Percentiles rank a stretch among this genome's conserved stretches.
Evolutionary conservation across 2,329 filamentous ascomycete species (phyloP).

Genomic region (Graphilbum fragrans): DNA sequence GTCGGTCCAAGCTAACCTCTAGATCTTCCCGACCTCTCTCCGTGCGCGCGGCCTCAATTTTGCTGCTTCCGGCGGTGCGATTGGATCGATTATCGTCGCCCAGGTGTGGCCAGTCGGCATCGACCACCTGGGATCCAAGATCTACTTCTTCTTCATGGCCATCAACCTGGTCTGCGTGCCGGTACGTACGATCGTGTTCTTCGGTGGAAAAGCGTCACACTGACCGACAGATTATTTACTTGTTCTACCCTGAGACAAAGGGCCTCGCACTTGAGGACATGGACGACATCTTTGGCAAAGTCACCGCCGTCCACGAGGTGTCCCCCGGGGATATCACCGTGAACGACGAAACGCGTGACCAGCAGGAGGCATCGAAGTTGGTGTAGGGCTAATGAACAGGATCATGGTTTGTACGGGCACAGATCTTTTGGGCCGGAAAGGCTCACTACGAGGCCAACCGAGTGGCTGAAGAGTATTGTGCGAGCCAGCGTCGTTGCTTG

Average conservation of each 20-base stretch:
- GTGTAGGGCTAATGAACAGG: too few species aligned
- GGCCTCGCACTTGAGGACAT: slow-evolving; percentile 29
- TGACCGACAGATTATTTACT: slow-evolving; percentile 22
- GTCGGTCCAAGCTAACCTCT: too few species aligned
- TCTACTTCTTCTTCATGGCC: slow-evolving; percentile 47
- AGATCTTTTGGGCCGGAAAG: too few species aligned
- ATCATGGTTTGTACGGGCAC: too few species aligned
- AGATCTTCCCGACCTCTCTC: slow-evolving; percentile 46
- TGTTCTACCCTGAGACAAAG: slow-evolving; percentile 33
- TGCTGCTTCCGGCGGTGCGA: slow-evolving; percentile 39
- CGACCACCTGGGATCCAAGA: slow-evolving; percentile 32
- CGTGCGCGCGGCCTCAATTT: slow-evolving; percentile 44
- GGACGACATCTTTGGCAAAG: slow-evolving; percentile 25
- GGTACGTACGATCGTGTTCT: slow-evolving; percentile 14
- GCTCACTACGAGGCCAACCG: too few species aligned
- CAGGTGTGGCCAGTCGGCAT: slow-evolving; percentile 45
- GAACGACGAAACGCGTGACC: too few species aligned
- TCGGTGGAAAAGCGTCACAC: background rate
- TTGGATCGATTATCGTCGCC: slow-evolving; percentile 40
- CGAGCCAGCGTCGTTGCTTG: too few species aligned
- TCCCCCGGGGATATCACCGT: too few species aligned
- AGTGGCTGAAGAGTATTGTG: too few species aligned
- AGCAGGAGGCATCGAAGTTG: too few species aligned
- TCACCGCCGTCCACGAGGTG: background rate
- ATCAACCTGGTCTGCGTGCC: slow-evolving; percentile 35